Conservation (phyloP, 208 protist genomes). For the Leishmania turanica region DNA sequence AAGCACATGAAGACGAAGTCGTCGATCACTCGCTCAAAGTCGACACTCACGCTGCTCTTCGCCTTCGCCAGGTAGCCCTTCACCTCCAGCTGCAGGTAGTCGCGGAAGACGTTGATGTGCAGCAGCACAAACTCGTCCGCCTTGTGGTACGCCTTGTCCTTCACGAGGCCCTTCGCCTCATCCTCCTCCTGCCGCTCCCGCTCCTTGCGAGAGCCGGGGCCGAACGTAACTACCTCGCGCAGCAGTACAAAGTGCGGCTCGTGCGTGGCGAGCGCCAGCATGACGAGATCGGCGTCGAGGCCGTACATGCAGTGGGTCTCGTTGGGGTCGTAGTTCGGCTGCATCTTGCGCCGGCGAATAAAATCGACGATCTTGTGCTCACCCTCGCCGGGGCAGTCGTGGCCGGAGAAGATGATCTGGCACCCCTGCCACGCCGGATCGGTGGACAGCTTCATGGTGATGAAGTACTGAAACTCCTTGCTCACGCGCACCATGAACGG, state of each 20-base stretch:
- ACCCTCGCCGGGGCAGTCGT: constrained; percentile 97
- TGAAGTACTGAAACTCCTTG: constrained; percentile 95
- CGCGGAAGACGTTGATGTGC: constrained; percentile 94
- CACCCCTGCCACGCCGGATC: constrained; percentile 94
- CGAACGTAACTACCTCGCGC: constrained; percentile 94
- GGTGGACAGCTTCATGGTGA: constrained; percentile 92
- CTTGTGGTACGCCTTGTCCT: constrained; percentile 80
- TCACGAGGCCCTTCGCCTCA: constrained; percentile 77
- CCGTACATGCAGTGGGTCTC: constrained; percentile 98
- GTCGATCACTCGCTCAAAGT: constrained; percentile 95
- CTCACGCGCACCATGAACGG: constrained; percentile 97
- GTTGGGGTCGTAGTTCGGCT: constrained; percentile 94
- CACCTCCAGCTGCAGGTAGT: constrained; percentile 96
- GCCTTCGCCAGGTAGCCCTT: constrained; percentile 30
- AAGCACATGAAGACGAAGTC: constrained; percentile 98
- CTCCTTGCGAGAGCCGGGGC: constrained; percentile 63
- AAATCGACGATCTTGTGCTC: constrained; percentile 99
- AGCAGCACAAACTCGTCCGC: constrained; percentile 90
- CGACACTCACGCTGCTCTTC: constrained; percentile 28
- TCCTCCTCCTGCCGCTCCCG: constrained; percentile 80
- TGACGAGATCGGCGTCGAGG: constrained; percentile 98
- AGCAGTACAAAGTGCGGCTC: constrained; percentile 98
- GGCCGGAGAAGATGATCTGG: constrained; percentile 95
- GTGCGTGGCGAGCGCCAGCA: constrained; percentile 96
- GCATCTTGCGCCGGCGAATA: constrained; percentile 95